These are phyloP conservation scores for Pseudocercospora ulei DNA, from an alignment of 2,329 filamentous ascomycete species.

Conservation along the genomic window DNA sequence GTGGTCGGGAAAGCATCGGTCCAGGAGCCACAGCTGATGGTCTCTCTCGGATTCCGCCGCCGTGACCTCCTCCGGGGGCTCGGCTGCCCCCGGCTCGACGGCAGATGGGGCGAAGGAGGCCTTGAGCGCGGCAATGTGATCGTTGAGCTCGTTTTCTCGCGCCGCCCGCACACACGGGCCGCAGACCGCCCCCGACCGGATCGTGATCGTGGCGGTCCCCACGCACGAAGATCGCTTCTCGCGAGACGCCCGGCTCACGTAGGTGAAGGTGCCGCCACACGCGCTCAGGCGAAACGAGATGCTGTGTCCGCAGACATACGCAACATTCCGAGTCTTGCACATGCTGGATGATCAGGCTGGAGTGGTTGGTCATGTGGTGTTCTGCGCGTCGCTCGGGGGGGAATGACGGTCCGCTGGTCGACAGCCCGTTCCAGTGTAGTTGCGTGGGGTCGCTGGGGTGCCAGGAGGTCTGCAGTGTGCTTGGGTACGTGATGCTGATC, in stretches of 20 bases:
- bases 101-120: background rate
- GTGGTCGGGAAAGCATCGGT: slow-evolving; percentile 12
- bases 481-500: too few species aligned
- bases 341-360: slow-evolving; percentile 23
- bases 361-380: background rate
- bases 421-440: too few species aligned
- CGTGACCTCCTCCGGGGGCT: slow-evolving; percentile 2
- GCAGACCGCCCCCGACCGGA: slow-evolving; percentile 23
- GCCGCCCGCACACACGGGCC: slow-evolving; percentile 14
- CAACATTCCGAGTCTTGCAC: slow-evolving; percentile 35
- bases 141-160: slow-evolving; percentile 4
- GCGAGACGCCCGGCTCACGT: slow-evolving; percentile 9
- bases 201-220: slow-evolving; percentile 25
- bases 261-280: slow-evolving; percentile 32
- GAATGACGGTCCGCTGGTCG: too few species aligned
- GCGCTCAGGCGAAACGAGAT: slow-evolving; percentile 28
- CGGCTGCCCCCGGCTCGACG: background rate
- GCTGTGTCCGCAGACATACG: slow-evolving; percentile 33
- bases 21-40: slow-evolving; percentile 8
- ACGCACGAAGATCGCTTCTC: slow-evolving; percentile 27
- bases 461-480: too few species aligned
- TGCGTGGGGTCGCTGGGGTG: too few species aligned
- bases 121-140: slow-evolving; percentile 3
- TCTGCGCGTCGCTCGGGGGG: background rate
- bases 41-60: slow-evolving; percentile 9